phyloP scores from a whole-genome alignment of 176 grass and related monocot species.

The Dactylis glomerata region DNA sequence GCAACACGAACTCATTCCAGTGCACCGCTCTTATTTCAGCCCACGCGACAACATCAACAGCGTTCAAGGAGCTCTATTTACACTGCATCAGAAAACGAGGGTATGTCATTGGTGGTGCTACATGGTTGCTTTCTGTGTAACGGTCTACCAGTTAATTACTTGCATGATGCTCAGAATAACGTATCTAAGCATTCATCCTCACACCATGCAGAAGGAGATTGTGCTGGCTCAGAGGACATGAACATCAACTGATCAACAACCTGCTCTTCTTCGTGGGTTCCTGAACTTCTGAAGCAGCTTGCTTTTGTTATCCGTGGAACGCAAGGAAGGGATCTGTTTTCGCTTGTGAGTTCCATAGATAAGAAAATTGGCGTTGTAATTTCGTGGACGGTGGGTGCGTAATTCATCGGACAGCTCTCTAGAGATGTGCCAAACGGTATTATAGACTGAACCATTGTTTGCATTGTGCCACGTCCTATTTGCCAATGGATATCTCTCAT shows the following conservation, averaged over 20 bases:
- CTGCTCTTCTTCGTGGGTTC: neutral
- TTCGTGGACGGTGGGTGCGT: neutral
- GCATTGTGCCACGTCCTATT: neutral
- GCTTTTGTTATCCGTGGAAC: neutral
- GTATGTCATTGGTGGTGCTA: slow-evolving; percentile 18
- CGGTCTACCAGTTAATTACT: neutral
- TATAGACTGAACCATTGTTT: slow-evolving; percentile 22
- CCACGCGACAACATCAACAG: slow-evolving; percentile 72
- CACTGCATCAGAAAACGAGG: slow-evolving; percentile 66
- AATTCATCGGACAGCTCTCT: slow-evolving; percentile 2
- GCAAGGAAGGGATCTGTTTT: neutral
- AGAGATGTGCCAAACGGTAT: neutral
- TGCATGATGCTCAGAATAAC: neutral
- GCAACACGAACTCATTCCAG: neutral
- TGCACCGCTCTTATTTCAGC: slow-evolving; percentile 46
- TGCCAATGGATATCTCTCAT: neutral
- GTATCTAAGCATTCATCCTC: neutral
- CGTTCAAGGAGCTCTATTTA: slow-evolving; percentile 69
- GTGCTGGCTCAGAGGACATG: slow-evolving; percentile 56
- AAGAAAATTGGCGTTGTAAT: slow-evolving; percentile 26
- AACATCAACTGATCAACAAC: slow-evolving; percentile 51
- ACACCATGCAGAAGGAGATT: slow-evolving; percentile 54
- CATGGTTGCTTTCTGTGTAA: neutral
- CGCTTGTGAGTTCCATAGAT: slow-evolving; percentile 23
- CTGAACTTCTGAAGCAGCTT: neutral